Evolutionary conservation across 345 rosid species (phyloP).

Genomic region (Gossypium turneri): DNA sequence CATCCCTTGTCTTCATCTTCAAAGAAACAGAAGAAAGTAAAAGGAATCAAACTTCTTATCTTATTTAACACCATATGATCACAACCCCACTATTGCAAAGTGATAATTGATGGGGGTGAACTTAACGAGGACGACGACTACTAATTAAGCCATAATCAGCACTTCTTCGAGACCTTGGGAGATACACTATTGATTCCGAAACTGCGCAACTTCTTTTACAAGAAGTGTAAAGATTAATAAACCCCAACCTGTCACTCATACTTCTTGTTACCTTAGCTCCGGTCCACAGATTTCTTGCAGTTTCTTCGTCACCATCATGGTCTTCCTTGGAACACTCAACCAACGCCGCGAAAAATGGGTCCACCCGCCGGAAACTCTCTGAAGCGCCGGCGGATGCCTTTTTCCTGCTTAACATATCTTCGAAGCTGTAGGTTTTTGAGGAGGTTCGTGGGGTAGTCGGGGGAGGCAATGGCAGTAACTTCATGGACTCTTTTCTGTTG

Average conservation of each 20-base stretch:
- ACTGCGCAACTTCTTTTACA: constrained; percentile 64
- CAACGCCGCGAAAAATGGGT: constrained; percentile 41
- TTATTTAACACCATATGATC: background rate
- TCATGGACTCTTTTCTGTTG: constrained; percentile 28
- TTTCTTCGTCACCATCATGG: background rate
- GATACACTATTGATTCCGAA: constrained; percentile 64
- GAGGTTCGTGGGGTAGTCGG: constrained; percentile 25
- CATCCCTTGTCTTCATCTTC: constrained; percentile 5
- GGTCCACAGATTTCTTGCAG: constrained; percentile 7
- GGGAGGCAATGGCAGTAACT: constrained; percentile 67
- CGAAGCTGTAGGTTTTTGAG: constrained; percentile 23
- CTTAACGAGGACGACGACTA: constrained; percentile 24
- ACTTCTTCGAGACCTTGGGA: constrained; percentile 45
- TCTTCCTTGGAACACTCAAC: constrained; percentile 45
- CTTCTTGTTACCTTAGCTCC: constrained; percentile 37
- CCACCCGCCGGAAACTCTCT: constrained; percentile 26
- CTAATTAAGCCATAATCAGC: constrained; percentile 31
- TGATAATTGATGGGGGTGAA: background rate
- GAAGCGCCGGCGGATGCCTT: constrained; percentile 3
- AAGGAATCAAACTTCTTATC: background rate
- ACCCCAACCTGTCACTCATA: constrained; percentile 52
- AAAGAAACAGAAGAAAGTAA: background rate
- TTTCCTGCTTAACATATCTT: constrained; percentile 22
- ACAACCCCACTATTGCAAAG: background rate
- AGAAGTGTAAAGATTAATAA: constrained; percentile 49